Base-by-base conservation (phyloP, 208 protist genomes). In the Trypanosoma mega region DNA sequence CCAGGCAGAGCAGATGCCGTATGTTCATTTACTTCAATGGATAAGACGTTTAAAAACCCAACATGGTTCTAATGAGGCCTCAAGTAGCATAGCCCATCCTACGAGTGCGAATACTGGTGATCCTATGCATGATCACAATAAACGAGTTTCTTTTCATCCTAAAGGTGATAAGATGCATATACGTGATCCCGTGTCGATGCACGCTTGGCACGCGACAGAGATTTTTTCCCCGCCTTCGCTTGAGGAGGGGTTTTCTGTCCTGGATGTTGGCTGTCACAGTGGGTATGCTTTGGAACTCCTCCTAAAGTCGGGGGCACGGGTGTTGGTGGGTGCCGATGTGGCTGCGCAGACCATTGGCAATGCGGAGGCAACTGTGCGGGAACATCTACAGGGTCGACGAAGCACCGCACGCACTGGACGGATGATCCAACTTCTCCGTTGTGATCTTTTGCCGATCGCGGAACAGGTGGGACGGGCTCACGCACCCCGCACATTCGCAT, bases 11-110 rank as follows among this genome's bases (percentile, higher is more conserved):
- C 87, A 93, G 59, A 86, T 82, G 72, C 81, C 87, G 9, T 89
- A 84, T 55, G 87, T 90, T 29, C 82, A 90, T 51, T 31, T 90
- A n/a, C 67, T 93, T 30, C 87, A 84, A 44, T 93, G 87, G 83
- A 72, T 93, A 63, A 31, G 73, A 14, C 66, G 62, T 14, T 23
- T 5, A 47, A 72, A 61, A 33, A n/a, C n/a, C n/a, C n/a, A n/a
- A n/a, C n/a, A n/a, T n/a, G n/a, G n/a, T n/a, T n/a, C n/a, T n/a
- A n/a, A n/a, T n/a, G n/a, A n/a, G n/a, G n/a, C n/a, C n/a, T n/a
- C n/a, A n/a, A n/a, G n/a, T n/a, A n/a, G n/a, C n/a, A n/a, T n/a
- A n/a, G n/a, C n/a, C n/a, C n/a, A n/a, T n/a, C 44, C 59, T 6
- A 3, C 27, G 5, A 39, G n/a, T 14, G 14, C 11, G 41, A 53